phyloP scores from a whole-genome alignment of 331 rosid genomes.

The Erythrophleum ivorense region DNA sequence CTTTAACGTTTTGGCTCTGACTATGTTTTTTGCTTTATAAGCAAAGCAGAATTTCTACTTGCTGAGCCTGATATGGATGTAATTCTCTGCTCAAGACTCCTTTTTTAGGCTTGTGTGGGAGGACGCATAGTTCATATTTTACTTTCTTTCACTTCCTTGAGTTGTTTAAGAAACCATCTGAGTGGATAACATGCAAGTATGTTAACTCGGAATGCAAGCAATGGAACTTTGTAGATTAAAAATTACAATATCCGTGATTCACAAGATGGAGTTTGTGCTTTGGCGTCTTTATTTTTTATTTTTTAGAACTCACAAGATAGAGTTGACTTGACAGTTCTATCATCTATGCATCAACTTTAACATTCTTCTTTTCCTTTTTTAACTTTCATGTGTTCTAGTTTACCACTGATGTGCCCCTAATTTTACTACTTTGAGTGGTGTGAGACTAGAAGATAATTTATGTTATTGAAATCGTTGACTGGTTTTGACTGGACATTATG shows the following conservation, averaged over 20 bases:
- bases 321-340: slow-evolving; percentile 69
- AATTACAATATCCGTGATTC: slow-evolving; percentile 76
- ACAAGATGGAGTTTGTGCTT: slow-evolving; percentile 58
- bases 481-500: slow-evolving; percentile 25
- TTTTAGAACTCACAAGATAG: slow-evolving; percentile 67
- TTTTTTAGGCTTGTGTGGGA: not conserved
- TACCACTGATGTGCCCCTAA: slow-evolving; percentile 43
- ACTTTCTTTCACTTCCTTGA: slow-evolving; percentile 22
- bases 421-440: slow-evolving; percentile 36
- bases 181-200: slow-evolving; percentile 8
- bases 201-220: slow-evolving; percentile 34
- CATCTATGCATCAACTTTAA: slow-evolving; percentile 64
- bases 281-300: slow-evolving; percentile 29
- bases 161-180: slow-evolving; percentile 35
- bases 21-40: slow-evolving; percentile 14
- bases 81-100: not conserved
- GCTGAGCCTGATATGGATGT: not conserved
- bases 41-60: not conserved
- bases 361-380: slow-evolving; percentile 46
- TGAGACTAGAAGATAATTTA: slow-evolving; percentile 37
- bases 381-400: slow-evolving; percentile 57
- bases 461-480: slow-evolving; percentile 26
- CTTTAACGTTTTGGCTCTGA: not conserved
- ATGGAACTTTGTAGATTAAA: slow-evolving; percentile 52
- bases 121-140: slow-evolving; percentile 18